Evolutionary conservation across 169 alveolate species (phyloP).

Genomic region (Besnoitia besnoiti): DNA sequence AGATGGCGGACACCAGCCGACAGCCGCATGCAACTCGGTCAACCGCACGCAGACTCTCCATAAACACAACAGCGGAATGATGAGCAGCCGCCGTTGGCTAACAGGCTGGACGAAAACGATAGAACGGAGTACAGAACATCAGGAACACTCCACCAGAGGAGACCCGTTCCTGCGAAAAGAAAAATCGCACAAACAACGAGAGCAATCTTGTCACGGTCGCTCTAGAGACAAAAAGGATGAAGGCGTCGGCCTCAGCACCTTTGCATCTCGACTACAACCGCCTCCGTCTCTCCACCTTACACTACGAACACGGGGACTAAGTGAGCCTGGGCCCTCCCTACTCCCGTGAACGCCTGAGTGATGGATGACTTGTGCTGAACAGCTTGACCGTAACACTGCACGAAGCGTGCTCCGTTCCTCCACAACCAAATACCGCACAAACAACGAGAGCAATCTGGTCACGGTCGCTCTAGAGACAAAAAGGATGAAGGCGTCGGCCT

Average conservation of each 20-base stretch:
- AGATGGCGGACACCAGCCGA: neutral
- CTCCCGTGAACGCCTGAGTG: neutral
- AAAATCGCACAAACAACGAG: neutral
- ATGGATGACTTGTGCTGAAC: too few relatives aligned
- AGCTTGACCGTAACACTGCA: too few relatives aligned
- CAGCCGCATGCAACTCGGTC: too few relatives aligned
- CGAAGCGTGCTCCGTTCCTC: neutral
- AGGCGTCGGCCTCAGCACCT: neutral
- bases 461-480: neutral
- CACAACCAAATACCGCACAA: neutral
- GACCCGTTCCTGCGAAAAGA: neutral
- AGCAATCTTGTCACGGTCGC: neutral
- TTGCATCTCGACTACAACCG: constrained; percentile 8
- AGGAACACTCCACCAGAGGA: too few relatives aligned
- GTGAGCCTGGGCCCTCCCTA: neutral
- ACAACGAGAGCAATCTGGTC: neutral
- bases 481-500: neutral
- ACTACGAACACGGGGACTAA: neutral
- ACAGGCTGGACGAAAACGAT: too few relatives aligned
- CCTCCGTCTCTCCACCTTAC: neutral
- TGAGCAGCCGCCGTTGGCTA: too few relatives aligned
- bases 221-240: neutral
- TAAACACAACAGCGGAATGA: too few relatives aligned
- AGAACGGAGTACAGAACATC: too few relatives aligned
- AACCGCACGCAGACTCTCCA: too few relatives aligned